phyloP scores from a whole-genome alignment of 176 grass and related monocot genomes.

The Dactylis glomerata region DNA sequence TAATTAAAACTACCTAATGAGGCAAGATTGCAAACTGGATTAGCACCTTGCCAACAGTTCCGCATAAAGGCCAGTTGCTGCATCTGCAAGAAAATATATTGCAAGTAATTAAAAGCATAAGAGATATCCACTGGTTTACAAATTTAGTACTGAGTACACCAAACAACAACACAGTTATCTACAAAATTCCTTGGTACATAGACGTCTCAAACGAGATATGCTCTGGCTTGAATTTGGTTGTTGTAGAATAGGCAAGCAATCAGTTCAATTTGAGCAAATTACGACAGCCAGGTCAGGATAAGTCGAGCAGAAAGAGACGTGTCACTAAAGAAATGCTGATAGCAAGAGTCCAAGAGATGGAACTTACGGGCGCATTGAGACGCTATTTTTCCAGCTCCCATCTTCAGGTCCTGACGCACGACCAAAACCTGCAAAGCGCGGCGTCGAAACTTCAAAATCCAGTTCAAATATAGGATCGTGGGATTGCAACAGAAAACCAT shows the following conservation, averaged over 20 bases:
- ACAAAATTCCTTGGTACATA: background rate
- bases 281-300: background rate
- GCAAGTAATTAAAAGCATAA: slow-evolving; percentile 16
- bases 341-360: background rate
- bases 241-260: background rate
- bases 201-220: background rate
- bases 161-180: background rate
- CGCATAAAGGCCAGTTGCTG: slow-evolving; percentile 85
- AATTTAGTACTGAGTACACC: background rate
- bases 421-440: slow-evolving; percentile 65
- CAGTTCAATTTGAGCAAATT: background rate
- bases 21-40: slow-evolving; percentile 42
- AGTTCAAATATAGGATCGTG: background rate
- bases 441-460: background rate
- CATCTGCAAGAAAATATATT: slow-evolving; percentile 54
- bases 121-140: background rate
- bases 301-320: background rate
- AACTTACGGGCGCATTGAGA: slow-evolving; percentile 89
- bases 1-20: slow-evolving; percentile 44
- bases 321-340: background rate
- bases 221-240: background rate
- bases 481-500: background rate
- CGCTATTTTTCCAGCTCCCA: slow-evolving; percentile 90
- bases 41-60: slow-evolving; percentile 76
- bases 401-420: slow-evolving; percentile 89